Evolutionary conservation across 371 early-diverging fungal species (phyloP).

Genomic region (Dinochytrium kinnereticum): DNA sequence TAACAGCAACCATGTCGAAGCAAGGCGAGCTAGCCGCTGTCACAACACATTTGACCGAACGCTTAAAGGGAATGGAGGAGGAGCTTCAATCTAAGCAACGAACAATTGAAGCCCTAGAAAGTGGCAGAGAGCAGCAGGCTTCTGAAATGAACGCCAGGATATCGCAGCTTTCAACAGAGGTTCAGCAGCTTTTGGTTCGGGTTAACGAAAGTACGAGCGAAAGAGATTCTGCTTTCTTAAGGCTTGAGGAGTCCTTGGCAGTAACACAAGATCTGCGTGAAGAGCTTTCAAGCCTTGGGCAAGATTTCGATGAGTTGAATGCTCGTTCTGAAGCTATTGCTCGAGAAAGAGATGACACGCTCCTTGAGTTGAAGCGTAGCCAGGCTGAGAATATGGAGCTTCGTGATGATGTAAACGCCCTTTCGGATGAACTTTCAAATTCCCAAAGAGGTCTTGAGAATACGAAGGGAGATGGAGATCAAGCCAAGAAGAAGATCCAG

Average conservation of each 20-base stretch:
- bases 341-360: background rate
- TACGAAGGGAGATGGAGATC: background rate
- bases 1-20: background rate
- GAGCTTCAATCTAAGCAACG: slow-evolving; percentile 1
- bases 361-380: background rate
- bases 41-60: background rate
- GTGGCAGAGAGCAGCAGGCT: background rate
- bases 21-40: background rate
- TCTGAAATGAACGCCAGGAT: background rate
- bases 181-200: background rate
- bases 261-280: background rate
- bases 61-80: background rate
- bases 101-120: background rate
- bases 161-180: background rate
- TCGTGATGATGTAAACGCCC: background rate
- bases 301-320: background rate
- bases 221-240: background rate
- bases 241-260: background rate
- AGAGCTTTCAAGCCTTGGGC: background rate
- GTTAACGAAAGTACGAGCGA: background rate
- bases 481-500: background rate
- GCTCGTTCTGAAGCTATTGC: background rate
- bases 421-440: background rate
- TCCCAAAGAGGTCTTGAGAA: background rate
- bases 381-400: slow-evolving; percentile 19